Evolutionary conservation across 2,329 filamentous ascomycete genomes (phyloP).

Genomic region (Fusarium sp.): DNA sequence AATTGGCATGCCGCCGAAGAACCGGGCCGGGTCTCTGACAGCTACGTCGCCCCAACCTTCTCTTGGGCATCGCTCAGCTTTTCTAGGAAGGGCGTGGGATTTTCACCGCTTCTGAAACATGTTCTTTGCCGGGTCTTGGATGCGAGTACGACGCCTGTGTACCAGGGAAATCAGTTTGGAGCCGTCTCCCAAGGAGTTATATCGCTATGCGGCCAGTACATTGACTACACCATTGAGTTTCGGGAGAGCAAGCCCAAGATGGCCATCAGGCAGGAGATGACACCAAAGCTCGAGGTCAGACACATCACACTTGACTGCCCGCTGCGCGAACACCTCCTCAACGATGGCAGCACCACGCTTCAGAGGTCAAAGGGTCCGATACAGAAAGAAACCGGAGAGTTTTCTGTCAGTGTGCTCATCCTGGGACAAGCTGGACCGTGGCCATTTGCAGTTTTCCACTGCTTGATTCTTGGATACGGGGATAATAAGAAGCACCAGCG

Average conservation of each 20-base stretch:
- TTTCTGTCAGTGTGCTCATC: not conserved
- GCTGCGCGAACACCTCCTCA: not conserved
- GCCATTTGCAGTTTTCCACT: not conserved
- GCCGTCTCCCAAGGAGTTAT: not conserved
- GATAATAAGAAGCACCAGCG: not conserved
- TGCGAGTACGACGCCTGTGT: not conserved
- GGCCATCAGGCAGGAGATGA: not conserved
- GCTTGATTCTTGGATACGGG: not conserved
- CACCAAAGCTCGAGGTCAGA: not conserved
- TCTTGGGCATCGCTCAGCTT: not conserved
- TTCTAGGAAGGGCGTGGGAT: not conserved
- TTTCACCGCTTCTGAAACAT: not conserved
- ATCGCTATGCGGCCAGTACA: not conserved
- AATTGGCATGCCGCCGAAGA: not conserved
- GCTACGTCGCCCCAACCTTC: not conserved
- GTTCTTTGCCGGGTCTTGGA: not conserved
- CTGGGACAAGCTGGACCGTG: not conserved
- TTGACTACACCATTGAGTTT: not conserved
- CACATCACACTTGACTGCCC: not conserved
- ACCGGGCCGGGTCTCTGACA: not conserved
- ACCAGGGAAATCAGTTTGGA: not conserved
- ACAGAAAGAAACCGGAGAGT: not conserved
- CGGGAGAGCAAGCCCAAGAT: not conserved
- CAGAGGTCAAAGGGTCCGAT: not conserved
- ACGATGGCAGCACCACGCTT: not conserved